phyloP scores from a whole-genome alignment of 148 eudicot species.

The Amaranthus cruentus region DNA sequence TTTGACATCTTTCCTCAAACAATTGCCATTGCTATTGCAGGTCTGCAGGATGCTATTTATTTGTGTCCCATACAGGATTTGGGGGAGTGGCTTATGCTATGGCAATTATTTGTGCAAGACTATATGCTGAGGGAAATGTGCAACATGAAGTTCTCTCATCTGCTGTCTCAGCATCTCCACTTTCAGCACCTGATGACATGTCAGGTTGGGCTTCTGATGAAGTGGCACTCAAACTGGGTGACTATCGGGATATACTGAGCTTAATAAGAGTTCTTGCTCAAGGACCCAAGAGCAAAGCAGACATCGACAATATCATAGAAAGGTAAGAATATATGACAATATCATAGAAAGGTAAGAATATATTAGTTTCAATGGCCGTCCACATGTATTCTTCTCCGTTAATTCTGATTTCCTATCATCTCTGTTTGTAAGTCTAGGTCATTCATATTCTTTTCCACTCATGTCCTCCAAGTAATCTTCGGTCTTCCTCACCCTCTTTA shows the following conservation, averaged over 20 bases:
- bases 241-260: slow-evolving; percentile 87
- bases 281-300: slow-evolving; percentile 86
- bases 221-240: slow-evolving; percentile 61
- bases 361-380: too few relatives aligned
- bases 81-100: slow-evolving; percentile 97
- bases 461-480: too few relatives aligned
- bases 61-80: slow-evolving; percentile 94
- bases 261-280: slow-evolving; percentile 79
- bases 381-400: too few relatives aligned
- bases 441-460: too few relatives aligned
- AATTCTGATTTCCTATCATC: too few relatives aligned
- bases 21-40: slow-evolving; percentile 36
- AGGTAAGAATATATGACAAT: slow-evolving; percentile 58
- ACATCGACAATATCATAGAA: slow-evolving; percentile 71
- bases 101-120: slow-evolving; percentile 76
- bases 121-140: slow-evolving; percentile 61
- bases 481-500: too few relatives aligned
- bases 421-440: too few relatives aligned
- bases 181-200: slow-evolving; percentile 13
- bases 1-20: neutral
- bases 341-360: slow-evolving; percentile 69
- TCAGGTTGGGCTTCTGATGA: slow-evolving; percentile 44
- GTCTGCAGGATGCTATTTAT: slow-evolving; percentile 79
- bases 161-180: slow-evolving; percentile 19
- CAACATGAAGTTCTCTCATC: slow-evolving; percentile 31